Base-by-base conservation (phyloP, 2,329 filamentous ascomycete species). In the Cercospora sp. region DNA sequence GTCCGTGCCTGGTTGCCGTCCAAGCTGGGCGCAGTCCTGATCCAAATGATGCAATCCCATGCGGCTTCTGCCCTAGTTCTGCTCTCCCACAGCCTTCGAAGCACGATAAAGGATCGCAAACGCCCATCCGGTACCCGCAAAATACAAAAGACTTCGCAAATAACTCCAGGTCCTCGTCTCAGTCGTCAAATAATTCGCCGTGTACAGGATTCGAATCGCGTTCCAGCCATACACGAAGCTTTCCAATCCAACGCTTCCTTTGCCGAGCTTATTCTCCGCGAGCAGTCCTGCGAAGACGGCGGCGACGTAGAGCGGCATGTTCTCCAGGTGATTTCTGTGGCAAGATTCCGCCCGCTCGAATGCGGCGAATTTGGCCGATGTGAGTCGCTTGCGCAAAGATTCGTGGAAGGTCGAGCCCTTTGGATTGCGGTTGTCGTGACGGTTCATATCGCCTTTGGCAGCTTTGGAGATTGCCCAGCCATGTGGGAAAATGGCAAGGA, bases 281-380 rank as follows among this genome's bases (percentile, higher is more conserved):
- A 83, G 70, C 53, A 83, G 79, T 0, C 80, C 82, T 5, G 81
- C 74, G 13, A 84, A 75, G 8, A 84, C 75, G 1, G 82, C 80
- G 1, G 81, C 77, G 9, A 80, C 73, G 68, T 83, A 84, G 8
- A 84, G 69, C 1, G 82, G 80, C 64, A 84, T 75, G 63, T 80
- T 83, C 75, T 85, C 82, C 69, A 83, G 76, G 30, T 79, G 78
- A 70, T 84, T 84, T 30, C 79, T 76, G 69, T 84, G 81, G 36
- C 81, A 83, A 5, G 80, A 77, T 67, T 82, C 79, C 23, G 79
- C 77, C 48, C 83, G 81, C 74, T 84, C 82, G 63, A 79, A 84
- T 7, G 74, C 77, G 12, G 77, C 79, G 68, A 79, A 83, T 5
- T 73, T 75, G 13, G 78, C 75, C 0, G 78, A 70, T 9, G 78